A percentile compares a stretch with the other conserved stretches of the same genome.
phyloP scores from a whole-genome alignment of 768 basidiomycete species.

The Pholiota microspora region DNA sequence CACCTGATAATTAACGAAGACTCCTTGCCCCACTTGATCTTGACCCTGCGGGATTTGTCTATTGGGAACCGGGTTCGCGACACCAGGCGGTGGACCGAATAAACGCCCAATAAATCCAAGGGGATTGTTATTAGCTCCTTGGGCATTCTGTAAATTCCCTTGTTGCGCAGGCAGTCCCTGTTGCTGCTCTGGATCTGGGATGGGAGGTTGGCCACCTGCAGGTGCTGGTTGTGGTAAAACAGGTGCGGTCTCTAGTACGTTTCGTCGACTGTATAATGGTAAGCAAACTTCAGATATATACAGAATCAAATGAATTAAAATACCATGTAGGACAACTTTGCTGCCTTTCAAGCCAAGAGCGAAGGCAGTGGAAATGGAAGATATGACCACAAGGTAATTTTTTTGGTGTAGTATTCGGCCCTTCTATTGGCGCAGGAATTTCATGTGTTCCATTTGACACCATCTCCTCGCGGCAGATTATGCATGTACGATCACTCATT shows the following conservation, averaged over 20 bases:
- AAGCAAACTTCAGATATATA: slow-evolving; percentile 11
- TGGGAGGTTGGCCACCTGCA: slow-evolving; percentile 25
- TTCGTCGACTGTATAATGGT: slow-evolving; percentile 58
- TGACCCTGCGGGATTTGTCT: slow-evolving; percentile 21
- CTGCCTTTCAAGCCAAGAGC: slow-evolving; percentile 97
- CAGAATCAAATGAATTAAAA: slow-evolving; percentile 13
- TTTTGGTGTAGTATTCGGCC: slow-evolving; percentile 94
- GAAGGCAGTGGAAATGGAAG: slow-evolving; percentile 96
- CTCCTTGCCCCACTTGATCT: slow-evolving; percentile 32
- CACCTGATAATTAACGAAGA: slow-evolving; percentile 64
- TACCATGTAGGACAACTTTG: slow-evolving; percentile 99
- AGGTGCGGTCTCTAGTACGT: slow-evolving; percentile 59
- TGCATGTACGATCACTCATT: slow-evolving; percentile 90
- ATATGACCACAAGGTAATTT: slow-evolving; percentile 96
- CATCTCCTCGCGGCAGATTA: slow-evolving; percentile 99
- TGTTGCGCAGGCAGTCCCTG: slow-evolving; percentile 27
- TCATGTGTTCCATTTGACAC: slow-evolving; percentile 34
- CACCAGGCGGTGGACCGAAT: slow-evolving; percentile 51
- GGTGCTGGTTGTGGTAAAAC: slow-evolving; percentile 29
- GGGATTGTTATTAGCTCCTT: slow-evolving; percentile 40
- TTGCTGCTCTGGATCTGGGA: slow-evolving; percentile 28
- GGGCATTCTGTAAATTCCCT: slow-evolving; percentile 33
- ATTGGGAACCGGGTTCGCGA: slow-evolving; percentile 24
- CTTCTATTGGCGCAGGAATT: slow-evolving; percentile 42
- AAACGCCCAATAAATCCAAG: slow-evolving; percentile 56